Base-by-base conservation (phyloP, 164 flowering plant species). In the Stephania japonica region DNA sequence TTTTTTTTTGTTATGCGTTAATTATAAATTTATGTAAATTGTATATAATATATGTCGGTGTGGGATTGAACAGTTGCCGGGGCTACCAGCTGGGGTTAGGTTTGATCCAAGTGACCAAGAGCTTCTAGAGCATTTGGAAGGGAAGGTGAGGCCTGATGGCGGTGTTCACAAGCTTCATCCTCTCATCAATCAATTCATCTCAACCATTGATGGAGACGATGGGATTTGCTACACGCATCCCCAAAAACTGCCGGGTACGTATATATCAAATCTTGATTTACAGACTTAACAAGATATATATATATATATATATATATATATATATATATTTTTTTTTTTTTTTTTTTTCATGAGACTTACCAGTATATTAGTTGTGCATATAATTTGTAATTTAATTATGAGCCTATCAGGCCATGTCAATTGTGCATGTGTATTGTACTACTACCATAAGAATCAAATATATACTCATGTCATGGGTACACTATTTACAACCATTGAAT, bases 181-280 rank as follows among this genome's bases (percentile, higher is more conserved):
- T 56, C 88, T 91, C 4, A 90, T 93, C 43, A 91, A 95, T 80
- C 91, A 95, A 78, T 95, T 95, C 78, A 93, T 92, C 21, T 92
- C 96, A 7, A 95, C 97, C 0, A 84, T 95, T 21, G 89, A 88
- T 53, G 94, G 96, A 1, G 97, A 92, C 73, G 89, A 89, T 78
- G 98, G 99, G 18, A 94, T 94, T 78, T 95, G 98, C 79, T 91
- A 92, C 74, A 93, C 98, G 69, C 99, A 95, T 80, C 99, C 99
- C 0, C 96, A 91, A 78, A 95, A 85, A 77, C 83, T 92, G 67
- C 97, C 97, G 78, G 97, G 97, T 92, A n/a, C n/a, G n/a, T n/a
- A n/a, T n/a, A 59, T 59, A n/a, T n/a, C 19, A 19, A 19, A 59
- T 59, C 64, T 59, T 59, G 23, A 56, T 19, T 56, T 56, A 56